These are phyloP conservation scores for Angophora floribunda DNA, from an alignment of 345 rosid species.

Conservation along the genomic window DNA sequence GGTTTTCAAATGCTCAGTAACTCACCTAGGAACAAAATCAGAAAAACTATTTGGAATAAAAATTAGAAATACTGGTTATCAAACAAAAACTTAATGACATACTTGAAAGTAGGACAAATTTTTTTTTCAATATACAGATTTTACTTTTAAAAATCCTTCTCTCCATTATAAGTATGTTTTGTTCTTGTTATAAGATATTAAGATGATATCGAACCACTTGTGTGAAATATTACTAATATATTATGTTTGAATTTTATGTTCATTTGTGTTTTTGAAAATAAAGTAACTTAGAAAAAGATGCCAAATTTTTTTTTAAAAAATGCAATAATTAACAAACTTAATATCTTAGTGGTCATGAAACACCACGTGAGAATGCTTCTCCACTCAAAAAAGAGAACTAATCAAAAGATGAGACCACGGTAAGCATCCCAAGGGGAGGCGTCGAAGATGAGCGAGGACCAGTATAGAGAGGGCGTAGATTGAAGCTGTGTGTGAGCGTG, in stretches of 20 bases:
- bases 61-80: no score
- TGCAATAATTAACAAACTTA: not conserved
- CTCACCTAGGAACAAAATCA: no score
- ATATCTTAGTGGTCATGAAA: not conserved
- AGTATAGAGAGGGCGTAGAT: not conserved
- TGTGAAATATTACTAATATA: not conserved
- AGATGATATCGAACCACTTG: not conserved
- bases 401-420: not conserved
- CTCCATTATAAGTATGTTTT: not conserved
- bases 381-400: no score
- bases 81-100: no score
- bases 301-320: not conserved
- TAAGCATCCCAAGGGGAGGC: not conserved
- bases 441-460: not conserved
- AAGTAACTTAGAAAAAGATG: not conserved
- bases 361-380: not conserved
- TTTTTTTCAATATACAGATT: not conserved
- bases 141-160: not conserved
- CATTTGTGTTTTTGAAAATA: not conserved
- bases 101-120: not conserved
- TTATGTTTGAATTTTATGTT: not conserved
- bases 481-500: not conserved
- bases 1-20: no score
- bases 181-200: not conserved
- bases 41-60: no score